These are phyloP conservation scores for Ophiocordyceps robertsii DNA, from an alignment of 2,329 filamentous ascomycete species.

Conservation along the genomic window DNA sequence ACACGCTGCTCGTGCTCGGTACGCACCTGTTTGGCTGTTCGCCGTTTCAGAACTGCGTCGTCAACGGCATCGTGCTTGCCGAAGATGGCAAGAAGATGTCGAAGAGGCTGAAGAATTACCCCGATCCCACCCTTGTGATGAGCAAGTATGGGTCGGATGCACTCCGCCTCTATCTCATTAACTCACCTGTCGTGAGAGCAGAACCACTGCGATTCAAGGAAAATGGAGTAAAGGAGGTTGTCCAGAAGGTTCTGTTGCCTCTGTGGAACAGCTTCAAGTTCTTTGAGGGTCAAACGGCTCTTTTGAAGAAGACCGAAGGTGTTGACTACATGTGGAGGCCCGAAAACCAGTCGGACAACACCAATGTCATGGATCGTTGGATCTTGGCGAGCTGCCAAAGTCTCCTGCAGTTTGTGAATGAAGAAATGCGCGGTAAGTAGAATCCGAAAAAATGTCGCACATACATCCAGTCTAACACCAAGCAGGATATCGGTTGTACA, in stretches of 20 bases:
- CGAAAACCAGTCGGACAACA: slow-evolving; percentile 58
- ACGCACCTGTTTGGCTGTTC: slow-evolving; percentile 75
- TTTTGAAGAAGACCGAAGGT: slow-evolving; percentile 74
- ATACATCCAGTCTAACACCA: background rate
- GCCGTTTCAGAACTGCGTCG: slow-evolving; percentile 92
- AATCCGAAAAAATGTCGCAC: background rate
- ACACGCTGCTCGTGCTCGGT: slow-evolving; percentile 78
- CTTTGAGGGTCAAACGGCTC: slow-evolving; percentile 75
- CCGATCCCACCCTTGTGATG: slow-evolving; percentile 74
- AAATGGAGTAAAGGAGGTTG: slow-evolving; percentile 83
- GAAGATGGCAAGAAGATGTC: slow-evolving; percentile 99
- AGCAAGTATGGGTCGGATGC: slow-evolving; percentile 83
- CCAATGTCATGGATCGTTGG: slow-evolving; percentile 93
- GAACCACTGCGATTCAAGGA: slow-evolving; percentile 90
- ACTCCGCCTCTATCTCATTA: slow-evolving; percentile 88
- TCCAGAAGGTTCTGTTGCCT: slow-evolving; percentile 79
- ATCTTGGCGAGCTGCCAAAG: slow-evolving; percentile 88
- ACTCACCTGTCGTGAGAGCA: slow-evolving; percentile 85
- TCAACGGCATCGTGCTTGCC: slow-evolving; percentile 86
- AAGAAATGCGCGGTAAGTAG: slow-evolving; percentile 68
- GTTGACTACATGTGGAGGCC: slow-evolving; percentile 71
- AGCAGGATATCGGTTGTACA: slow-evolving; percentile 64
- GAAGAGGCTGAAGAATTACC: slow-evolving; percentile 92
- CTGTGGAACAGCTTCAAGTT: slow-evolving; percentile 97
- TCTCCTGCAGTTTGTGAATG: slow-evolving; percentile 78